Evolutionary conservation across 805 yeast species (phyloP), one percentile per base, ranked within the genome.

Genomic region (Monosporozyma unispora): DNA sequence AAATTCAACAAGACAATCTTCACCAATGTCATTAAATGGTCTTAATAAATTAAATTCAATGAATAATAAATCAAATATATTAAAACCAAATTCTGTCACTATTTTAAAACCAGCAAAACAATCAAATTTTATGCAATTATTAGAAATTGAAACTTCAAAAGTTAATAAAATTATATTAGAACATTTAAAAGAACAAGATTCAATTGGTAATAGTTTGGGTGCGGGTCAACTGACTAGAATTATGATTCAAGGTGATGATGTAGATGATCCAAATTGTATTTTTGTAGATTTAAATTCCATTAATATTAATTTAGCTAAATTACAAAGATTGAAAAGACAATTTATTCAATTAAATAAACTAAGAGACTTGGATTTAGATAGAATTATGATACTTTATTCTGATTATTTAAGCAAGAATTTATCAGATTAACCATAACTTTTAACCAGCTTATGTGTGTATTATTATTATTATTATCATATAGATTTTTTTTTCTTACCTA

Each of bases 11-110:
- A 27, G 37, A 28, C 19, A 42, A 33, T 21, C 25, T 21, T 21
- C 42, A 9, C 42, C 42, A 19, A 19, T 21, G 16, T 39, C 42
- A 31, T 12, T 2, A n/a, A n/a, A n/a, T 10, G 9, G 12, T 5
- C 12, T 28, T 12, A 18, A 35, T 28, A 45, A 19, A 33, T 35
- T 40, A 10, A 29, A 29, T n/a, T 39, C 43, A 16, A 40, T 38
- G n/a, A 50, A 49, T 31, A 31, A 52, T 33, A 74, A 78, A 46
- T 75, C 78, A 64, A 76, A 86, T 48, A 73, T 85, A 48, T 57
- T 54, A 29, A 78, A 82, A 9, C 95, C 96, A 4, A 91, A 88
- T 60, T 82, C 84, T 37, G 95, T 96, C 2, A 90, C 97, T 0
- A 68, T 84, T 33, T 68, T 87, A 41, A 88, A 86, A 61, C 87